These are phyloP conservation scores for Tulasnella calospora DNA, from an alignment of 768 basidiomycete species.

Conservation along the genomic window DNA sequence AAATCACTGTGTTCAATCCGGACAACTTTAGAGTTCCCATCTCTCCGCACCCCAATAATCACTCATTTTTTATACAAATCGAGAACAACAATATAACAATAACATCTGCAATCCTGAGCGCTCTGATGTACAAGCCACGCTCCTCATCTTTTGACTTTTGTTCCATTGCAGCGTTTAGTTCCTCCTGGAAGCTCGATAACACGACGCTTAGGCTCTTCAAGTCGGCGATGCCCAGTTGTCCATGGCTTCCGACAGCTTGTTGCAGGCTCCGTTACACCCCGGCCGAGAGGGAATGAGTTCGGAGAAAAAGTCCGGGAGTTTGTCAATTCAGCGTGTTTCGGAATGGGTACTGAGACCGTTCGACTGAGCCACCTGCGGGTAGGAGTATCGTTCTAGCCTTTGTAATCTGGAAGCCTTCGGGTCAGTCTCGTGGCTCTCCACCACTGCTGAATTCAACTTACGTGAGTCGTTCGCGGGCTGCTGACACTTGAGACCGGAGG, in stretches of 20 bases:
- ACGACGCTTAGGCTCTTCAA: background rate
- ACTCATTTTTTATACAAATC: too few relatives aligned
- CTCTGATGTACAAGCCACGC: background rate
- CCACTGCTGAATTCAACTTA: background rate
- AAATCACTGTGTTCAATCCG: too few relatives aligned
- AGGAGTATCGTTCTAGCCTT: background rate
- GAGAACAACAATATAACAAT: background rate
- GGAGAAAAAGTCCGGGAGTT: too few relatives aligned
- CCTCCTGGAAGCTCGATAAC: constrained; percentile 3
- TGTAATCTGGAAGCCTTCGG: background rate
- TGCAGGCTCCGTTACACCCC: background rate
- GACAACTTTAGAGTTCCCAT: too few relatives aligned
- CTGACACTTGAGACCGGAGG: constrained; percentile 7
- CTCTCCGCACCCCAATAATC: too few relatives aligned
- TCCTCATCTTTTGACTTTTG: background rate
- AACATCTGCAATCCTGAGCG: background rate
- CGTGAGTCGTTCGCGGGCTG: background rate
- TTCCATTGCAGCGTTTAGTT: background rate
- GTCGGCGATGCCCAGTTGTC: background rate
- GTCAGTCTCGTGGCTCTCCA: background rate
- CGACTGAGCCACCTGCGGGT: background rate
- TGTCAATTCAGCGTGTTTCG: background rate
- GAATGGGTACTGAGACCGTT: background rate
- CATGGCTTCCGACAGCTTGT: background rate
- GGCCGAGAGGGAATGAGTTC: constrained; percentile 1